These are phyloP conservation scores for Penicillium angulare DNA, from an alignment of 495 filamentous ascomycete genomes.

Conservation along the genomic window DNA sequence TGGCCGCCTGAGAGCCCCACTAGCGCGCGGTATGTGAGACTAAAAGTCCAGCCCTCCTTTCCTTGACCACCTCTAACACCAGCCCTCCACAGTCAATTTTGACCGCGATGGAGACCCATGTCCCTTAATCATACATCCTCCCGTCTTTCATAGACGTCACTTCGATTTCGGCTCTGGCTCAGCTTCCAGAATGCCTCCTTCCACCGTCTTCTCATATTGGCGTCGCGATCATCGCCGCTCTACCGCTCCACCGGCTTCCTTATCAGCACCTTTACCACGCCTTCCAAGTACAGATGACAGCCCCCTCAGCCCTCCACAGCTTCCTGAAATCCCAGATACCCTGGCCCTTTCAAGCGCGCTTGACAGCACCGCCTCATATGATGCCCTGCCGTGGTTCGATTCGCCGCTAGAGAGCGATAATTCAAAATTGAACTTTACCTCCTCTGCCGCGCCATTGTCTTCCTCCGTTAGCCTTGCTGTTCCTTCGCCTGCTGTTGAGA, in stretches of 20 bases:
- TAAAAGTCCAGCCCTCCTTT: constrained; percentile 6
- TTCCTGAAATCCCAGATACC: constrained; percentile 34
- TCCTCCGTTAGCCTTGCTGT: constrained; percentile 32
- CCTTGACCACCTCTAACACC: constrained; percentile 6
- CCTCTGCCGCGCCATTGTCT: constrained; percentile 27
- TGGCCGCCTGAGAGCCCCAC: constrained; percentile 20
- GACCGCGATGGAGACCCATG: constrained; percentile 21
- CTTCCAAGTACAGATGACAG: constrained; percentile 18
- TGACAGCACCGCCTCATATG: constrained; percentile 14
- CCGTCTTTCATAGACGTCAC: constrained; percentile 2
- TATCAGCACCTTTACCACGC: constrained; percentile 20
- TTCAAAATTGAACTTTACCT: constrained; percentile 23
- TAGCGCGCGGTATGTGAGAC: constrained; percentile 26
- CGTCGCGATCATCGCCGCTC: constrained; percentile 47
- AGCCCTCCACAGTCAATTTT: constrained; percentile 11
- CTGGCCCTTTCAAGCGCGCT: constrained; percentile 24
- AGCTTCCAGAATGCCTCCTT: constrained; percentile 37
- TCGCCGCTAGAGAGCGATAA: constrained; percentile 24
- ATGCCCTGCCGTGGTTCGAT: constrained; percentile 18
- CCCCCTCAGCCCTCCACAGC: constrained; percentile 32
- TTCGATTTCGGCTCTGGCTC: constrained; percentile 11
- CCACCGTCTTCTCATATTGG: constrained; percentile 50
- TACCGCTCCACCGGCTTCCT: constrained; percentile 33
- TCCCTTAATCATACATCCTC: constrained; percentile 7
- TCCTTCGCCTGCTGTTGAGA: constrained; percentile 27